Evolutionary conservation across 169 alveolate genomes (phyloP), one percentile per base, ranked within the genome.

Genomic region (Miamiensis avidus): DNA sequence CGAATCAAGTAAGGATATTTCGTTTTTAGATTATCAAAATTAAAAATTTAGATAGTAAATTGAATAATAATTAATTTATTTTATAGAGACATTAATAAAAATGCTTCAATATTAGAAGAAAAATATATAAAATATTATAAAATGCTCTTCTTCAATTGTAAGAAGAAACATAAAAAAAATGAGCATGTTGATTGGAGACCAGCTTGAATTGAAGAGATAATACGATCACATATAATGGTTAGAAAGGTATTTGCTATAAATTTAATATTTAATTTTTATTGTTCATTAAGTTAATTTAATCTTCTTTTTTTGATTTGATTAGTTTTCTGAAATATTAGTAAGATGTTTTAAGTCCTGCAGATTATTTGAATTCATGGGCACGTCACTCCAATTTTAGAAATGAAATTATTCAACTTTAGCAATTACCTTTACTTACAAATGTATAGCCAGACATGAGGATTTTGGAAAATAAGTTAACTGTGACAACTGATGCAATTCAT

Each of bases 191-290:
- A 32, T 87, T 33, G 82, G 88, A 30, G 91, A 76, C 32, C n/a
- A 87, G 64, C 34, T 87, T 6, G 91, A 87, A 76, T 74, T 87
- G 25, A 87, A 82, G 69, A 34, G 91, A 76, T 30, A 87, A 69
- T 49, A 78, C 31, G 91, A 87, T 78, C 25, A 76, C 30, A 87
- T 87, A 28, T 32, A 76, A 65, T 87, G 91, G 85, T 25, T 87
- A 6, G 91, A 87, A 64, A 82, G 85, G 31, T 87, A 49, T 11
- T 11, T 49, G 20, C 4, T 49, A 49, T 49, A 11, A 49, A 49
- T 11, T 11, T 11, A 49, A 49, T 11, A 11, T 49, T 49, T 4
- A 11, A 49, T 49, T 49, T 11, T 49, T 49, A 49, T 49, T 49
- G 20, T 49, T 49, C 20, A 11, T 11, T 49, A 49, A 11, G 20